Conservation (phyloP, 2,329 filamentous ascomycete genomes). For the Phyllosticta paracitricarpa region DNA sequence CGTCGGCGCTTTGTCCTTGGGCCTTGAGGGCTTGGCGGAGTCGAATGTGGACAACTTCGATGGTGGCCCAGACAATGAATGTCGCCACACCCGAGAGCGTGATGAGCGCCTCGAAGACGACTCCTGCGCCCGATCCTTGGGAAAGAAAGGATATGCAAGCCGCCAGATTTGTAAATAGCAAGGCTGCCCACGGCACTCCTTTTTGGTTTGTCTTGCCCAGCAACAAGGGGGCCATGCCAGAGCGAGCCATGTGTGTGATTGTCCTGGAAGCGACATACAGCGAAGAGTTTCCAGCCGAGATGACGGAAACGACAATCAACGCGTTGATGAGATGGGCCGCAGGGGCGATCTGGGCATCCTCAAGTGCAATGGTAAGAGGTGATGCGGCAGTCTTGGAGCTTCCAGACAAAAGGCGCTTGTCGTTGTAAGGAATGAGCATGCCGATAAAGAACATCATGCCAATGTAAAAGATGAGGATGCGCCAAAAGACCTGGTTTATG, state of each 20-base stretch:
- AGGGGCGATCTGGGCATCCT: constrained; percentile 33
- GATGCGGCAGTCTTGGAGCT: constrained; percentile 44
- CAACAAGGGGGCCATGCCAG: constrained; percentile 13
- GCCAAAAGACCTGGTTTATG: constrained; percentile 36
- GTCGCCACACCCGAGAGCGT: constrained; percentile 23
- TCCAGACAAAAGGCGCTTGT: constrained; percentile 36
- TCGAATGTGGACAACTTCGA: constrained; percentile 32
- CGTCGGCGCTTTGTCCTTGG: constrained; percentile 26
- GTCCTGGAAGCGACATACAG: constrained; percentile 14
- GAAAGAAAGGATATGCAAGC: constrained; percentile 28
- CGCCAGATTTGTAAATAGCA: constrained; percentile 27
- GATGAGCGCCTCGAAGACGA: constrained; percentile 12
- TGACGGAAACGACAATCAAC: constrained; percentile 14
- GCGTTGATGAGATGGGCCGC: constrained; percentile 27
- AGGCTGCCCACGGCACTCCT: constrained; percentile 19
- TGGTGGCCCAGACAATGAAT: constrained; percentile 30
- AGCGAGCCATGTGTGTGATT: constrained; percentile 13
- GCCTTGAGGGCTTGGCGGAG: constrained; percentile 30
- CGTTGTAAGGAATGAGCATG: constrained; percentile 44
- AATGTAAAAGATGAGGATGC: constrained; percentile 35
- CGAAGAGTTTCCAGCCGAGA: constrained; percentile 14
- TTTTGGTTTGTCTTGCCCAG: constrained; percentile 11
- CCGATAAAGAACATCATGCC: constrained; percentile 45
- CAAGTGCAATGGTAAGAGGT: constrained; percentile 44
- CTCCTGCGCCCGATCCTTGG: constrained; percentile 12